Percentiles rank a stretch among this genome's conserved stretches.
Evolutionary conservation across 2,329 filamentous ascomycete genomes (phyloP).

Genomic region (Nemania sp.): DNA sequence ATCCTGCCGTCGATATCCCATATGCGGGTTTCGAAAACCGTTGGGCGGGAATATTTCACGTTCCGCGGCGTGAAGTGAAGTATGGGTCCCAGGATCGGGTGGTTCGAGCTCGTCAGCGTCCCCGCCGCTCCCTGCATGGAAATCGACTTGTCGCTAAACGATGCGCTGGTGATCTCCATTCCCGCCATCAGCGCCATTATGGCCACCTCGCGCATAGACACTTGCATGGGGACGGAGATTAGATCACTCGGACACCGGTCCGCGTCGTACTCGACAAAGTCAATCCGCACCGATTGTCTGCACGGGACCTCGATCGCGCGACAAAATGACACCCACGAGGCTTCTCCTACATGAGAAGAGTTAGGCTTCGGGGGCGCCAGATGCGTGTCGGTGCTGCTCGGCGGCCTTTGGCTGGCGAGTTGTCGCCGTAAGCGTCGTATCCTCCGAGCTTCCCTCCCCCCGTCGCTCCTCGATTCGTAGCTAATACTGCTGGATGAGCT

Average conservation of each 20-base stretch:
- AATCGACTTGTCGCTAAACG: constrained; percentile 8
- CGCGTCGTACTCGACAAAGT: constrained; percentile 15
- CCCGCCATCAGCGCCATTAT: constrained; percentile 16
- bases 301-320: constrained; percentile 11
- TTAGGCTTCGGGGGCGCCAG: neutral
- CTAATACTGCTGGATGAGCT: neutral
- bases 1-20: neutral
- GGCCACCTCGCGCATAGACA: constrained; percentile 11
- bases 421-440: neutral
- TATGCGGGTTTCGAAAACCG: neutral
- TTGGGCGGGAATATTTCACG: neutral
- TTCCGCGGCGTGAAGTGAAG: constrained; percentile 11
- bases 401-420: neutral
- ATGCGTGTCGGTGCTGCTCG: neutral
- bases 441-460: neutral
- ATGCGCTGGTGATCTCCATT: constrained; percentile 11
- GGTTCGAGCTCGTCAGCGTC: constrained; percentile 11
- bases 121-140: constrained; percentile 15
- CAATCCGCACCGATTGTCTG: constrained; percentile 5
- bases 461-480: neutral
- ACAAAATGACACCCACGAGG: constrained; percentile 16
- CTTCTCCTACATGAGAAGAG: constrained; percentile 3
- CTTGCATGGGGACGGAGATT: constrained; percentile 13
- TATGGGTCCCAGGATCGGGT: constrained; percentile 12
- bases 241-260: constrained; percentile 14